These are phyloP conservation scores for Codiaeum variegatum DNA, from an alignment of 441 rosid species.

Conservation along the genomic window DNA sequence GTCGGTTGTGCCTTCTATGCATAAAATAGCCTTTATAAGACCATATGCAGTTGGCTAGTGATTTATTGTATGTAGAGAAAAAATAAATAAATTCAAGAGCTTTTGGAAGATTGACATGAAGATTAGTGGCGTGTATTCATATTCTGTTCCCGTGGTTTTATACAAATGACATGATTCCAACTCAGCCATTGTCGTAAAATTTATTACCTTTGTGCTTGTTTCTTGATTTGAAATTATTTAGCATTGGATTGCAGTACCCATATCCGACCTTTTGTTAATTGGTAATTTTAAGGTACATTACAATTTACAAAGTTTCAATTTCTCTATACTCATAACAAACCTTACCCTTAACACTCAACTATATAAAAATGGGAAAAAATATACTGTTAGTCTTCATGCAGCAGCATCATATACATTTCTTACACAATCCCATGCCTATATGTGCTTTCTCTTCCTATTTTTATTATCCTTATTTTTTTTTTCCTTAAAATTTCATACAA, in stretches of 20 bases:
- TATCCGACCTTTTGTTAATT: no score
- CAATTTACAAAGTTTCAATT: constrained; percentile 14
- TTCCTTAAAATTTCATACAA: constrained; percentile 9
- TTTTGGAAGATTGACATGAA: neutral
- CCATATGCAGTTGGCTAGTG: neutral
- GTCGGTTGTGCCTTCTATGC: neutral
- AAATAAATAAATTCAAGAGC: neutral
- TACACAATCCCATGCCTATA: constrained; percentile 12
- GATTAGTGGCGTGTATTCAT: neutral
- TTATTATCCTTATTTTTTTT: neutral
- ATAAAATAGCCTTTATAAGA: neutral
- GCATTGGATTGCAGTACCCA: neutral
- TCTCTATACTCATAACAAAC: neutral
- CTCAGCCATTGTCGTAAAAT: neutral
- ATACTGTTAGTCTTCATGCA: constrained; percentile 2
- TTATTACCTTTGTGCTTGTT: neutral
- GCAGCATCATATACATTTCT: constrained; percentile 6
- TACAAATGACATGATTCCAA: neutral
- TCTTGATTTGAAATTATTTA: neutral
- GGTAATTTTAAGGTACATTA: no score
- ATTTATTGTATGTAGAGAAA: neutral
- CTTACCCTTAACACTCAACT: neutral
- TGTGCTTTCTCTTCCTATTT: neutral
- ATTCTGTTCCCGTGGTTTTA: neutral
- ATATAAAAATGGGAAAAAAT: constrained; percentile 10